Evolutionary conservation across 2,329 filamentous ascomycete species (phyloP), one percentile per base, ranked within the genome.

Genomic region (Diaporthe sp.): DNA sequence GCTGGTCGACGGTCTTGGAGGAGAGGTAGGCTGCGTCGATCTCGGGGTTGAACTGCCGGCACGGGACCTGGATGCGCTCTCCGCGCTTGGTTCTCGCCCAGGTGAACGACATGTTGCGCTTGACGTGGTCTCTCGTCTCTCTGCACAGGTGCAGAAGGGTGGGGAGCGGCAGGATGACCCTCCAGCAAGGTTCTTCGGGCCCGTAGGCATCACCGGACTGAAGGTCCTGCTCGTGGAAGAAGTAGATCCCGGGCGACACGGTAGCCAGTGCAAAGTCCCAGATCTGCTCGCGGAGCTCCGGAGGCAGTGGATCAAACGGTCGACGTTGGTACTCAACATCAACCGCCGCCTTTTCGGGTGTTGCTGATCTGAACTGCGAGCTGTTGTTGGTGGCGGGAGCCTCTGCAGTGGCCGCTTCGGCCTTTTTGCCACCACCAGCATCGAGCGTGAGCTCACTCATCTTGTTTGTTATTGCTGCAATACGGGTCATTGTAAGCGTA

Each of bases 211-310:
- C 34, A 10, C 49, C 49, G 49, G 31, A 37, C 15, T 70, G 65
- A 9, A 70, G 65, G 65, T 70, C 65, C 37, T 70, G 49, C n/a
- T 70, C 65, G 9, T 70, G 65, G n/a, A 70, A 70, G 65, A 70
- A 70, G 65, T 70, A 70, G 65, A 70, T 55, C 8, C 65, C 65
- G 8, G 65, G 65, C 5, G 65, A 70, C 0, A 39, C 34, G 17
- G n/a, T 55, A 25, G 34, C 49, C 34, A 70, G 49, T 13, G 65
- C 65, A n/a, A 55, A 39, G 34, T 70, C 65, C 65, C 65, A 70
- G 4, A 70, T 55, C 46, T 70, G 65, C 22, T 70, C 65, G 1
- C 65, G 65, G 10, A 70, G 49, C 34, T 70, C 65, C 9, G 49
- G 49, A 15, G 65, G 65, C 7, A 70, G n/a, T 12, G 22, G 31